Conservation (phyloP, 345 rosid species). For the Moricandia arvensis region DNA sequence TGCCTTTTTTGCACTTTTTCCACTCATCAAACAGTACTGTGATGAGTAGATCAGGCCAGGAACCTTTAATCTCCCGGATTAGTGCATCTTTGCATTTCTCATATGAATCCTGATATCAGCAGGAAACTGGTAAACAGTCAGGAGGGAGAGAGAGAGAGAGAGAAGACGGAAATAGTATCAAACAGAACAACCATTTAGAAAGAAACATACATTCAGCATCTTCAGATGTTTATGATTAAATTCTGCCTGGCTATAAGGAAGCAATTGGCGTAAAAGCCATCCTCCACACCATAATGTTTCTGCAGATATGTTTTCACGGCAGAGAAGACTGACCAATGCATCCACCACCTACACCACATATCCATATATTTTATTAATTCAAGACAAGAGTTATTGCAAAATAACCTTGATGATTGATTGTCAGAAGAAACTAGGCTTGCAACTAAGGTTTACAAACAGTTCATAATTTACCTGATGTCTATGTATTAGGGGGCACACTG, state of each 20-base stretch:
- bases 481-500: conserved; percentile 57
- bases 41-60: conserved; percentile 82
- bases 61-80: conserved; percentile 63
- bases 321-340: conserved; percentile 79
- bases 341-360: conserved; percentile 70
- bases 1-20: conserved; percentile 97
- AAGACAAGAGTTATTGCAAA: conserved; percentile 11
- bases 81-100: conserved; percentile 53
- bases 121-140: background rate
- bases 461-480: conserved; percentile 66
- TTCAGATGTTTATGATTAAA: conserved; percentile 73
- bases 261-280: conserved; percentile 96
- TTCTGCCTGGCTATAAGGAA: conserved; percentile 85
- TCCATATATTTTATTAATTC: conserved; percentile 23
- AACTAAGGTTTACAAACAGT: background rate
- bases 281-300: conserved; percentile 97
- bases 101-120: conserved; percentile 60
- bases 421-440: conserved; percentile 4
- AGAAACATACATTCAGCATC: conserved; percentile 56
- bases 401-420: background rate
- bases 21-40: conserved; percentile 78
- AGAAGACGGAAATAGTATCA: background rate
- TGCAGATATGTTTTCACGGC: conserved; percentile 81
- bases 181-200: conserved; percentile 9
- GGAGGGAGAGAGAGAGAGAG: background rate